Conservation (phyloP, 1,139 yeast species). For the Hansenula lynferdii region DNA sequence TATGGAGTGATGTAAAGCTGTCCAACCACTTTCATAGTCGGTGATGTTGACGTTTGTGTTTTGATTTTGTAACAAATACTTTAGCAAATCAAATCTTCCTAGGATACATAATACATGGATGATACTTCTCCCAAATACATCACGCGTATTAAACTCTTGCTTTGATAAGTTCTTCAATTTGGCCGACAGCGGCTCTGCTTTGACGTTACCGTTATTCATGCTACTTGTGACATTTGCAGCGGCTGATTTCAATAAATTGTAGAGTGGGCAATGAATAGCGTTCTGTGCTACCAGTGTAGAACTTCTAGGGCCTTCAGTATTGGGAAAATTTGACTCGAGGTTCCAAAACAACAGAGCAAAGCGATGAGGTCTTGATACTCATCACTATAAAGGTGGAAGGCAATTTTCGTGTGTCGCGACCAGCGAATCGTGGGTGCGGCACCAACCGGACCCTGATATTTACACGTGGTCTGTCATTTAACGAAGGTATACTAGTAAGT, state of each 20-base stretch:
- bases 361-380: background rate
- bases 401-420: too few relatives aligned
- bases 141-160: conserved; percentile 47
- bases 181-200: conserved; percentile 4
- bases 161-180: conserved; percentile 29
- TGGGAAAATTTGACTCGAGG: background rate
- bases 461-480: conserved; percentile 1
- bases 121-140: conserved; percentile 69
- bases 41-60: conserved; percentile 39
- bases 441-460: too few relatives aligned
- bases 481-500: too few relatives aligned
- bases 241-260: background rate
- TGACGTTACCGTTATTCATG: conserved; percentile 1
- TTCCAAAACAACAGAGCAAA: background rate
- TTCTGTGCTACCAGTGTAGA: too few relatives aligned
- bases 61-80: conserved; percentile 42
- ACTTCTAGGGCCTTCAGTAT: background rate
- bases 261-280: background rate
- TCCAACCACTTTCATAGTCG: conserved; percentile 83
- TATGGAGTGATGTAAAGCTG: conserved; percentile 68
- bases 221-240: conserved; percentile 4
- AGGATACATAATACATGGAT: conserved; percentile 53
- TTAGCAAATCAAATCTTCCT: conserved; percentile 45
- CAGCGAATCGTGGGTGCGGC: too few relatives aligned
- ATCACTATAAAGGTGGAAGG: too few relatives aligned